phyloP scores from a whole-genome alignment of 164 flowering plant genomes.

The Vitis amurensis region DNA sequence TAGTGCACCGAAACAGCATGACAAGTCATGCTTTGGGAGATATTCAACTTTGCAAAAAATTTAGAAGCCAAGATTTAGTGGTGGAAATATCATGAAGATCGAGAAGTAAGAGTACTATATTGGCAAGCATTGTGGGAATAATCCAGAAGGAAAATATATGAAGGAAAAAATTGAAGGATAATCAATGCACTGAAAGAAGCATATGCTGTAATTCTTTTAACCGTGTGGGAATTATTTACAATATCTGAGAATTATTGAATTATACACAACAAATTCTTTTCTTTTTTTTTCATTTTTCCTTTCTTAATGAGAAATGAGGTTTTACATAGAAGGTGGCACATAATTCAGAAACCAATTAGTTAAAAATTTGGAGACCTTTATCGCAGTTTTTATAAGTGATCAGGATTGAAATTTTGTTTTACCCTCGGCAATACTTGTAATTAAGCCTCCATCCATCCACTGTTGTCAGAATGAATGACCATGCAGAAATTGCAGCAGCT shows the following conservation, averaged over 20 bases:
- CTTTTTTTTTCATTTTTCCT: too few species aligned
- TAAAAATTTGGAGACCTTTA: too few species aligned
- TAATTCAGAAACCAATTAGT: too few species aligned
- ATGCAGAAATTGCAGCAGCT: constrained; percentile 20
- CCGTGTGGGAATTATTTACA: too few species aligned
- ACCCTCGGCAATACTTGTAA: constrained; percentile 21
- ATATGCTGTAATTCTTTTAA: too few species aligned
- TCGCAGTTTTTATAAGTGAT: too few species aligned
- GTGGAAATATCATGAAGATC: neutral
- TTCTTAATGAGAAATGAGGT: too few species aligned
- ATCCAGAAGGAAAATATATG: neutral
- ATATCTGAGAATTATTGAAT: too few species aligned
- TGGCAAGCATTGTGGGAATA: neutral
- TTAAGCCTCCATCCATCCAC: constrained; percentile 15
- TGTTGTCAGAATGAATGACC: constrained; percentile 28
- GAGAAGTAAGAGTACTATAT: neutral
- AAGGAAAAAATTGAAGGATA: neutral
- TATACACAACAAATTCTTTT: too few species aligned
- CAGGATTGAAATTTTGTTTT: neutral
- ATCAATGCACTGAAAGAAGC: neutral
- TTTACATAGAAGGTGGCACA: too few species aligned
- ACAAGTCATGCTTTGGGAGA: neutral
- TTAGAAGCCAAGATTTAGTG: neutral
- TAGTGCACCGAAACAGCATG: neutral
- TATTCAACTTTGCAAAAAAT: neutral